Percentiles rank a stretch among this genome's conserved stretches.
Evolutionary conservation across 2,329 filamentous ascomycete species (phyloP).

Genomic region (Leptographium procerum): DNA sequence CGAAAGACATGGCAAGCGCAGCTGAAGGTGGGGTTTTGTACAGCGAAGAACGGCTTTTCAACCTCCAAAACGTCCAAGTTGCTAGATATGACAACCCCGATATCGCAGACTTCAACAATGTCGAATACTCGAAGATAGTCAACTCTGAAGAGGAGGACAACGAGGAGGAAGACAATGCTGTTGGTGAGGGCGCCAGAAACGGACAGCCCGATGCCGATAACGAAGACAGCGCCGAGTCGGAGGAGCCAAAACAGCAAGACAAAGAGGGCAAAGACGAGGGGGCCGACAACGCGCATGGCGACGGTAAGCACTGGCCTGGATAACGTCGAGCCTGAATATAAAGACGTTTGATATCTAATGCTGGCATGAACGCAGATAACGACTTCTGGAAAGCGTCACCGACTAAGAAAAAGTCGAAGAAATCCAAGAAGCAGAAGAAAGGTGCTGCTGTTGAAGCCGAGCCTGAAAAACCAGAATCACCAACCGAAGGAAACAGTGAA

Average conservation of each 20-base stretch:
- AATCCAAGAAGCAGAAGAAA: slow-evolving; percentile 6
- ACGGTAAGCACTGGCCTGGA: background rate
- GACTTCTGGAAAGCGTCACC: background rate
- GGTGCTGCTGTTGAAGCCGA: background rate
- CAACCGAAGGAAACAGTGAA: slow-evolving; percentile 1
- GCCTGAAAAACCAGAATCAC: background rate
- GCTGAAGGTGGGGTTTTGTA: slow-evolving; percentile 21
- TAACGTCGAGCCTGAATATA: background rate
- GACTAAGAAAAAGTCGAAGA: background rate
- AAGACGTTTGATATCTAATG: background rate
- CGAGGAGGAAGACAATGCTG: slow-evolving; percentile 10
- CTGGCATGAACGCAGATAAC: background rate
- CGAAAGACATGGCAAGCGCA: slow-evolving; percentile 25
- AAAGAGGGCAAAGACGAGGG: background rate
- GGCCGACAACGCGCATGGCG: background rate
- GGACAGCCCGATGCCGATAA: background rate
- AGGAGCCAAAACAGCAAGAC: background rate
- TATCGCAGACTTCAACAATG: slow-evolving; percentile 28
- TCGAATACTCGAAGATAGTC: slow-evolving; percentile 27
- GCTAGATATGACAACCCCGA: slow-evolving; percentile 30
- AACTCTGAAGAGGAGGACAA: slow-evolving; percentile 29
- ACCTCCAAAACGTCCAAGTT: slow-evolving; percentile 27
- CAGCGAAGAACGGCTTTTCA: slow-evolving; percentile 28
- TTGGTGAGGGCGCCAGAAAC: slow-evolving; percentile 6
- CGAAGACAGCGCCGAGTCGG: background rate